These are phyloP conservation scores for Ramularia endophylla DNA, from an alignment of 2,329 filamentous ascomycete species.

Conservation along the genomic window DNA sequence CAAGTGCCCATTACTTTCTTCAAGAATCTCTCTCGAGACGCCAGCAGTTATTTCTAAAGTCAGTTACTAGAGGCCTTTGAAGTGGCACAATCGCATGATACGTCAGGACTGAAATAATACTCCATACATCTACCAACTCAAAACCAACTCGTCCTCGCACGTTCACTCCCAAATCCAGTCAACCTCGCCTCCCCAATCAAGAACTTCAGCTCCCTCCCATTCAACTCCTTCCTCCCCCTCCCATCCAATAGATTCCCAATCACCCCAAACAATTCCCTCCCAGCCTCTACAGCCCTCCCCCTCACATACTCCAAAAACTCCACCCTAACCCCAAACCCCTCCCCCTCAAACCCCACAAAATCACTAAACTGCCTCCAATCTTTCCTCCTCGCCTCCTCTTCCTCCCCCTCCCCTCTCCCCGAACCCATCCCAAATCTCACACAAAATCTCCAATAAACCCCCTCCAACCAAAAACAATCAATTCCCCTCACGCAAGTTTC, in stretches of 20 bases:
- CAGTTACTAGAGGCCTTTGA: too few relatives aligned
- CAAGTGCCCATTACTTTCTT: too few relatives aligned
- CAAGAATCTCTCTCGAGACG: too few relatives aligned
- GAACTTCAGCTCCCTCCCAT: conserved; percentile 5
- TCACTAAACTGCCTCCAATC: conserved; percentile 10
- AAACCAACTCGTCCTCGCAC: too few relatives aligned
- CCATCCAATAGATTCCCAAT: conserved; percentile 6
- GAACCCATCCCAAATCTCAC: neutral
- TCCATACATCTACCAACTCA: too few relatives aligned
- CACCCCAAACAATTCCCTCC: neutral
- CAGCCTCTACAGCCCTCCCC: conserved; percentile 3
- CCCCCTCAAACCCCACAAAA: conserved; percentile 4
- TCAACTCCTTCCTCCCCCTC: conserved; percentile 1
- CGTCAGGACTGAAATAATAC: too few relatives aligned
- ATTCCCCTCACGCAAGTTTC: conserved; percentile 8
- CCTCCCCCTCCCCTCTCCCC: conserved; percentile 4
- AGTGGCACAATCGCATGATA: too few relatives aligned
- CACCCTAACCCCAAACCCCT: conserved; percentile 9
- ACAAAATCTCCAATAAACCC: conserved; percentile 13
- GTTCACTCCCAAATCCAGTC: too few relatives aligned
- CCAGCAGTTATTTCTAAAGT: too few relatives aligned
- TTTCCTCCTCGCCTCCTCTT: conserved; percentile 8
- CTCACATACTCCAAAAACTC: conserved; percentile 9
- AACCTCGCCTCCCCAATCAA: conserved; percentile 6
- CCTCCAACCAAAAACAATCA: conserved; percentile 17